Percentiles rank a stretch among this genome's conserved stretches.
Evolutionary conservation across 148 eudicot species (phyloP).

Genomic region (Fagopyrum esculentum): DNA sequence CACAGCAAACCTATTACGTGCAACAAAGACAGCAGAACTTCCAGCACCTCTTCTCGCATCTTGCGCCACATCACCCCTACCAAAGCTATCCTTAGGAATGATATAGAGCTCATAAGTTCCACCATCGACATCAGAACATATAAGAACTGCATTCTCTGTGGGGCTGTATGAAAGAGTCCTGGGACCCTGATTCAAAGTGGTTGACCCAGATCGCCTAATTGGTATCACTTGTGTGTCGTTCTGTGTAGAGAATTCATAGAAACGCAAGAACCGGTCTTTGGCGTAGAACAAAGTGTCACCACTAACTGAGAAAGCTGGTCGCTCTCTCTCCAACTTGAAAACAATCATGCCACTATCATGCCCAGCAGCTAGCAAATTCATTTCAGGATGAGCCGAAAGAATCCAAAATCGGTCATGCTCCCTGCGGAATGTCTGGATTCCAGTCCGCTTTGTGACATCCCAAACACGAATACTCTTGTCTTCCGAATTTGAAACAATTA

Average conservation of each 20-base stretch:
- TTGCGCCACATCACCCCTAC: slow-evolving; percentile 66
- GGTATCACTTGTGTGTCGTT: slow-evolving; percentile 77
- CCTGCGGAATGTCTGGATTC: slow-evolving; percentile 88
- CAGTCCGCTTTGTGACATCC: slow-evolving; percentile 97
- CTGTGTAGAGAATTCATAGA: slow-evolving; percentile 74
- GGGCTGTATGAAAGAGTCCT: slow-evolving; percentile 84
- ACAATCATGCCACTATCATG: slow-evolving; percentile 99
- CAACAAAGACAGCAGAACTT: slow-evolving; percentile 76
- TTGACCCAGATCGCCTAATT: slow-evolving; percentile 82
- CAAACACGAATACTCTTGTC: slow-evolving; percentile 97
- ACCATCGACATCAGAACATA: slow-evolving; percentile 88
- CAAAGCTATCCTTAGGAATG: slow-evolving; percentile 70
- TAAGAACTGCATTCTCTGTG: slow-evolving; percentile 80
- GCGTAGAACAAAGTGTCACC: slow-evolving; percentile 79
- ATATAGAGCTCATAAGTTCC: slow-evolving; percentile 87
- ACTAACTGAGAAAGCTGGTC: slow-evolving; percentile 85
- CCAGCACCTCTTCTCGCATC: slow-evolving; percentile 84
- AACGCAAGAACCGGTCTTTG: slow-evolving; percentile 78
- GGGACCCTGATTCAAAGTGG: slow-evolving; percentile 80
- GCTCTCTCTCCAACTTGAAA: slow-evolving; percentile 91
- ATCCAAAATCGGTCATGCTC: slow-evolving; percentile 99
- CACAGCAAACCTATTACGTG: slow-evolving; percentile 91
- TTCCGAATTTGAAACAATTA: slow-evolving; percentile 92
- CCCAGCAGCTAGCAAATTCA: slow-evolving; percentile 96
- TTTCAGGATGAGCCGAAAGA: slow-evolving; percentile 82